Conservation (phyloP, 371 early-diverging fungal species). For the Cladochytrium tenue region DNA sequence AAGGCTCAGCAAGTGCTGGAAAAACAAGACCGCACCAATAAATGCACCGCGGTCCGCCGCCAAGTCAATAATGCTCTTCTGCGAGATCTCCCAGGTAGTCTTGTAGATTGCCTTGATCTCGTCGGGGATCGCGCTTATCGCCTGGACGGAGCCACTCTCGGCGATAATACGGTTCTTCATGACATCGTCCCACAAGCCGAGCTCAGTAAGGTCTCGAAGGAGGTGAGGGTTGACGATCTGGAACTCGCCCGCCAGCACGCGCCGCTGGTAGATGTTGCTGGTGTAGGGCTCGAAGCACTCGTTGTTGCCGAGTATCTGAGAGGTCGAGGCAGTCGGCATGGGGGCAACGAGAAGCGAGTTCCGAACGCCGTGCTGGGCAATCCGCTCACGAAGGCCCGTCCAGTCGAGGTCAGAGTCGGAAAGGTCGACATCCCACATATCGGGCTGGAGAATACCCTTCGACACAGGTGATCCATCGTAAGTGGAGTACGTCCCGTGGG, state of each 20-base stretch:
- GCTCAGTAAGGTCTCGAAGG: conserved; percentile 89
- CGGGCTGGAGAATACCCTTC: conserved; percentile 95
- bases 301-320: conserved; percentile 98
- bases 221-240: conserved; percentile 98
- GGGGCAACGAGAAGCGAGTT: conserved; percentile 98
- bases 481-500: conserved; percentile 84
- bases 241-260: conserved; percentile 99
- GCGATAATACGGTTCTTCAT: conserved; percentile 97
- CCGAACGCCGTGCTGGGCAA: conserved; percentile 91
- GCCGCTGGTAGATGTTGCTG: conserved; percentile 96
- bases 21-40: conserved; percentile 56
- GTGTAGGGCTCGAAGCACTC: conserved; percentile 99
- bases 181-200: conserved; percentile 93
- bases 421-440: conserved; percentile 86
- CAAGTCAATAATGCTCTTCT: conserved; percentile 64
- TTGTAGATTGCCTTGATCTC: conserved; percentile 95
- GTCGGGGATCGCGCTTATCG: conserved; percentile 81
- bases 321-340: conserved; percentile 99
- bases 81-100: conserved; percentile 97
- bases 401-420: conserved; percentile 86
- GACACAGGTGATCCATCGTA: conserved; percentile 91
- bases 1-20: no score
- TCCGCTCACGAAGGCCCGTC: conserved; percentile 79
- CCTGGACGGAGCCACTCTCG: conserved; percentile 93
- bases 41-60: conserved; percentile 94